Evolutionary conservation across 257 asterid genomes (phyloP), one percentile per base, ranked within the genome.

Genomic region (Jaltomata sinuosa): DNA sequence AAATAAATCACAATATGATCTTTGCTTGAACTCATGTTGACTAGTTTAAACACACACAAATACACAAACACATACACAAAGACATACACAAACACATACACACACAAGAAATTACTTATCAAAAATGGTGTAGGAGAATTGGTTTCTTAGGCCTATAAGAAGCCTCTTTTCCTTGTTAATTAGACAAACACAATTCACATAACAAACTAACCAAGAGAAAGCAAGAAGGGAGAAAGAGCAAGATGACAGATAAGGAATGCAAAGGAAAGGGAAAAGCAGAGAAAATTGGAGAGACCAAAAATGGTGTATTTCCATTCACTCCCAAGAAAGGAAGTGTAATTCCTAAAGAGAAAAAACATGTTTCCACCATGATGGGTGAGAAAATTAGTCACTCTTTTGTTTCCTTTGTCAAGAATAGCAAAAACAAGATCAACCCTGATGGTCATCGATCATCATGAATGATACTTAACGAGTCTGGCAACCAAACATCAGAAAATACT

Each of bases 221-320:
- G n/a, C 32, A 72, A 22, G 32, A 71, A 40, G 25, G 12, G 53
- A 80, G 54, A 3, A 42, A 57, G 18, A 80, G 8, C 38, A 21
- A 57, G 72, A 42, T 40, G 71, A 57, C 36, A 21, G 36, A 57
- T 3, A 57, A 54, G 55, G 84, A 40, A 57, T 0, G 54, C 42
- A 80, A 54, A 6, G 84, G 74, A 25, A 57, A 80, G 22, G 84
- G 84, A 80, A 57, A 80, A 80, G 53, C 55, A 80, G 54, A 53
- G 53, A 21, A 6, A 29, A 61, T 47, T 27, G 72, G 27, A 80
- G 57, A 22, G 31, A 38, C 18, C 55, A 57, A 57, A 25, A 57
- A 25, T 38, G 18, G 74, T 1, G 54, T 22, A 80, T 80, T 80
- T 19, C 84, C 84, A 11, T 74, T 74, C 40, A 62, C 54, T 38